phyloP scores from a whole-genome alignment of 805 yeast species.

The Barnettozyma salicaria region DNA sequence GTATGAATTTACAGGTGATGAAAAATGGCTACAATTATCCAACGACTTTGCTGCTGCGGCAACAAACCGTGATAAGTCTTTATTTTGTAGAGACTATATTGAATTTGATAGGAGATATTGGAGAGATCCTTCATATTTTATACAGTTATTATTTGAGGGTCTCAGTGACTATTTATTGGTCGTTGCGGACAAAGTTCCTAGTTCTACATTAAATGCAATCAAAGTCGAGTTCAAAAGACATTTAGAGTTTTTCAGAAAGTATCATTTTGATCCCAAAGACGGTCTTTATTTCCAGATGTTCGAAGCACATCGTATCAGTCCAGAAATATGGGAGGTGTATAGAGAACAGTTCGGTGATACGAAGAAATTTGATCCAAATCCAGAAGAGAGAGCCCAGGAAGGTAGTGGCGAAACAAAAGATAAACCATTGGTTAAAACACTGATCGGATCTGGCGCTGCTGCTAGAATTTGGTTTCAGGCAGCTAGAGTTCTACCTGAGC shows the following conservation, averaged over 20 bases:
- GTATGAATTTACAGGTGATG: slow-evolving; percentile 44
- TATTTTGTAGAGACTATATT: slow-evolving; percentile 54
- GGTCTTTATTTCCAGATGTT: slow-evolving; percentile 55
- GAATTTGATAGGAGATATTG: slow-evolving; percentile 50
- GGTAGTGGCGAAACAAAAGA: slow-evolving; percentile 33
- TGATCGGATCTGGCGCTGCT: slow-evolving; percentile 62
- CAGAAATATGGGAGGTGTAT: slow-evolving; percentile 45
- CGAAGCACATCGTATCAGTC: slow-evolving; percentile 49
- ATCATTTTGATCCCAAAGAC: slow-evolving; percentile 49
- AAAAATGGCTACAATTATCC: slow-evolving; percentile 38
- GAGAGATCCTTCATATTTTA: slow-evolving; percentile 58
- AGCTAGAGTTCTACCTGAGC: slow-evolving; percentile 46
- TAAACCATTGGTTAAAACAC: slow-evolving; percentile 39
- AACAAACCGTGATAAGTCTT: slow-evolving; percentile 46
- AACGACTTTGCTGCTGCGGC: slow-evolving; percentile 45
- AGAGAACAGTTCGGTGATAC: slow-evolving; percentile 48
- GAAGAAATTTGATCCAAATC: slow-evolving; percentile 43
- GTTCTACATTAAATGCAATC: slow-evolving; percentile 27
- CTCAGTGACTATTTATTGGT: slow-evolving; percentile 56
- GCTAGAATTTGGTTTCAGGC: slow-evolving; percentile 66
- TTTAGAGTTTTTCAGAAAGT: slow-evolving; percentile 50
- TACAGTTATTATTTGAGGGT: slow-evolving; percentile 61
- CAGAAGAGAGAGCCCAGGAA: slow-evolving; percentile 43
- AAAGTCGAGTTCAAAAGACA: slow-evolving; percentile 45
- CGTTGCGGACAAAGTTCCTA: slow-evolving; percentile 36